Base-by-base conservation (phyloP, 768 basidiomycete genomes). In the Plicaturopsis crispa region DNA sequence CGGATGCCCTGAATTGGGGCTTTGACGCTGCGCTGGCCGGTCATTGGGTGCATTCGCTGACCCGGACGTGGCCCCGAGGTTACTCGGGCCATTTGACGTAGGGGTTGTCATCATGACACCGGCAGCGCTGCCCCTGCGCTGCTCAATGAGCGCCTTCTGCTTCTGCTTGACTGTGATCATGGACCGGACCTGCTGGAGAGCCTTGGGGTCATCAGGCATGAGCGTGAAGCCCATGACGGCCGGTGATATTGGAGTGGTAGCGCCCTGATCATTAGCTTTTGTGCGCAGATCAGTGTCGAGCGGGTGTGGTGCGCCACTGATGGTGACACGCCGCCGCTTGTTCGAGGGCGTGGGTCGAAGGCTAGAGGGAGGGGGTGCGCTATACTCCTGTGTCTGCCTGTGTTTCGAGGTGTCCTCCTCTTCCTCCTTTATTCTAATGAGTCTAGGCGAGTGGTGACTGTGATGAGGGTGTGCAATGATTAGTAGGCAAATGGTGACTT, bases 281-380 rank as follows among this genome's bases (percentile, higher is more conserved):
- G 60, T 55, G 32, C 66, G 52, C 36, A 74, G 65, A 48, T 77
- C 67, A 22, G 78, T 74, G 52, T 76, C 72, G 48, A 75, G 66
- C 28, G 45, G 41, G 14, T 26, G 24, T 8, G 69, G 62, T 1
- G 72, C 60, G 42, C 81, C 79, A 52, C 73, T 77, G 56, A 83
- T 67, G 30, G 84, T 85, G 43, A 82, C 75, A 31, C 84, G 77
- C 46, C 84, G 77, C 45, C 70, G 78, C 70, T 83, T 82, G 8
- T 28, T 28, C 19, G 64, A 56, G 5, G 62, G 58, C 14, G 48
- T 53, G 35, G 73, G 70, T 34, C 55, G 66, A 23, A 61, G 45
- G 41, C 51, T 56, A 33, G 73, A 67, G 0, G 69, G 64, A 20
- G 69, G 54, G 11, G 66, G 70, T 7, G 63, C 56, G 40, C 50